A percentile compares a stretch with the other conserved stretches of the same genome.
Evolutionary conservation across 257 asterid species (phyloP).

Genomic region (Ligustrum vulgare): DNA sequence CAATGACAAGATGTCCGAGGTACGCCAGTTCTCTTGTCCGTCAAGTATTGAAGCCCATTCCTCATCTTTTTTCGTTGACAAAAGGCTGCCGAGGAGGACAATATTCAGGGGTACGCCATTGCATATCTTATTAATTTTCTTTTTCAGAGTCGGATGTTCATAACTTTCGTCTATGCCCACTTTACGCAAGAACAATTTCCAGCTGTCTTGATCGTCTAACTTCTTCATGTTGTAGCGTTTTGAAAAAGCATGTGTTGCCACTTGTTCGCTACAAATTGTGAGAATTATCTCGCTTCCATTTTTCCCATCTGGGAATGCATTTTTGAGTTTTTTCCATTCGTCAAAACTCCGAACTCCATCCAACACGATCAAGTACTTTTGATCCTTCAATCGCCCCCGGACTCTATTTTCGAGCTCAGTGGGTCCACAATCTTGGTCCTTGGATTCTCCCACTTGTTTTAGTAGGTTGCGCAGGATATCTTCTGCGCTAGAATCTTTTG

Average conservation of each 20-base stretch:
- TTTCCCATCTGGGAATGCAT: slow-evolving; percentile 17
- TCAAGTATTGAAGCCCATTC: neutral
- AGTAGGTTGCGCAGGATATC: slow-evolving; percentile 27
- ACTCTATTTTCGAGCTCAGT: neutral
- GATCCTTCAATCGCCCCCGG: slow-evolving; percentile 8
- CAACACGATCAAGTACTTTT: slow-evolving; percentile 32
- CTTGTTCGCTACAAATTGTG: slow-evolving; percentile 9
- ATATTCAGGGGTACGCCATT: slow-evolving; percentile 22
- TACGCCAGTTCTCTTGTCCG: neutral
- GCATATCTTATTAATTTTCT: slow-evolving; percentile 19
- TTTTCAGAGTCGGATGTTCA: neutral
- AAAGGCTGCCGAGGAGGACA: slow-evolving; percentile 39
- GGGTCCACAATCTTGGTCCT: slow-evolving; percentile 14
- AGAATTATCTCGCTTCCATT: slow-evolving; percentile 26
- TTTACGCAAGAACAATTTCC: slow-evolving; percentile 21
- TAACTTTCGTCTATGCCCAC: slow-evolving; percentile 6
- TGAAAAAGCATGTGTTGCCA: neutral
- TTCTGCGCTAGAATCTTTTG: neutral
- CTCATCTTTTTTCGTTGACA: neutral
- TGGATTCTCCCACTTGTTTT: slow-evolving; percentile 23
- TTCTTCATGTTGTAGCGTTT: neutral
- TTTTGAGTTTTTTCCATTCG: slow-evolving; percentile 19
- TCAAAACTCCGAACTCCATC: slow-evolving; percentile 20
- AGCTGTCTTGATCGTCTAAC: neutral
- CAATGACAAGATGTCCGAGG: slow-evolving; percentile 19